These are phyloP conservation scores for Austroboletus rostrupii DNA, from an alignment of 1,284 basidiomycete genomes.

Conservation along the genomic window DNA sequence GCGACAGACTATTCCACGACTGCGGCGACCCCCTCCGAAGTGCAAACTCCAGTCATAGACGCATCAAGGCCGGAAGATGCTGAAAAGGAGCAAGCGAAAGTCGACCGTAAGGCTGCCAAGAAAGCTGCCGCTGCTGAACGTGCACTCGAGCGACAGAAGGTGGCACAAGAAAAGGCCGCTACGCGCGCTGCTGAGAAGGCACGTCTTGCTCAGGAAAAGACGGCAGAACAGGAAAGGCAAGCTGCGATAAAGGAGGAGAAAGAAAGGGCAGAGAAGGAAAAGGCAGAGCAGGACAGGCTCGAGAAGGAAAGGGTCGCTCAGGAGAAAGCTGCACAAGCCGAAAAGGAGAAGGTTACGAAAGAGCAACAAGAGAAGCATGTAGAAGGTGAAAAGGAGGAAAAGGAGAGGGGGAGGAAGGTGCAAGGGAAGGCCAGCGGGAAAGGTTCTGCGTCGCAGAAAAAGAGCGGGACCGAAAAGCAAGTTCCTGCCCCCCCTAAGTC, in stretches of 20 bases:
- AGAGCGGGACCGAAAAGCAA: slow-evolving; percentile 20
- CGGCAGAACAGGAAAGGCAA: slow-evolving; percentile 37
- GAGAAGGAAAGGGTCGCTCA: slow-evolving; percentile 34
- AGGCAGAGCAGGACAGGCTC: slow-evolving; percentile 32
- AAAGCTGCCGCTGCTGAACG: slow-evolving; percentile 58
- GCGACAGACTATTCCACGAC: slow-evolving; percentile 21
- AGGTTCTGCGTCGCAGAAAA: slow-evolving; percentile 19
- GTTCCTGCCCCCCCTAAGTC: slow-evolving; percentile 16
- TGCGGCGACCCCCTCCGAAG: slow-evolving; percentile 19
- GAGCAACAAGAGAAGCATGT: slow-evolving; percentile 31
- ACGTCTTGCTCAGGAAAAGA: slow-evolving; percentile 38
- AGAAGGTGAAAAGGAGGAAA: slow-evolving; percentile 31
- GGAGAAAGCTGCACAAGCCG: slow-evolving; percentile 33
- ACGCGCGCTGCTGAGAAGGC: slow-evolving; percentile 49
- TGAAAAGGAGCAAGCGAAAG: slow-evolving; percentile 47
- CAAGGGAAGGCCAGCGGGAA: slow-evolving; percentile 33
- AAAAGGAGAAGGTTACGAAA: slow-evolving; percentile 30
- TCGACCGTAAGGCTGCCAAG: slow-evolving; percentile 57
- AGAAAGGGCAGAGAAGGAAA: slow-evolving; percentile 32
- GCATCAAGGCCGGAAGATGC: slow-evolving; percentile 29
- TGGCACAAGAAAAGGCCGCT: slow-evolving; percentile 51
- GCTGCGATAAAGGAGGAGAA: slow-evolving; percentile 39
- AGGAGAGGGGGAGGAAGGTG: slow-evolving; percentile 32
- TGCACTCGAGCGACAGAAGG: slow-evolving; percentile 52
- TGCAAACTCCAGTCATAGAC: slow-evolving; percentile 32